Evolutionary conservation across 2,329 filamentous ascomycete species (phyloP).

Genomic region (Aspergillus unguis): DNA sequence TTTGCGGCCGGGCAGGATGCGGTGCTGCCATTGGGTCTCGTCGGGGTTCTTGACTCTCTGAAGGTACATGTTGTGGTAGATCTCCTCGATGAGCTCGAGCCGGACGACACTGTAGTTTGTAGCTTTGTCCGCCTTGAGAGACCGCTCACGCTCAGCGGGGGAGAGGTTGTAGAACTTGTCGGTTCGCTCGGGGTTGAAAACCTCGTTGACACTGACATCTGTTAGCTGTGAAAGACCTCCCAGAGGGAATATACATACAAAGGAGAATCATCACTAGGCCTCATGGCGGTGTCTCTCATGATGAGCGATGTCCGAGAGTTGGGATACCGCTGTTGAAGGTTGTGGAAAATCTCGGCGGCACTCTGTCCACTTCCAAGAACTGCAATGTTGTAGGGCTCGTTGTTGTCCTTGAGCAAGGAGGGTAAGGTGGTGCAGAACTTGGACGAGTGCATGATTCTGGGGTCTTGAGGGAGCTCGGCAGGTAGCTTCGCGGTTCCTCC

Average conservation of each 20-base stretch:
- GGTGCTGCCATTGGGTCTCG: constrained; percentile 74
- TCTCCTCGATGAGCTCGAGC: constrained; percentile 80
- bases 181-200: constrained; percentile 86
- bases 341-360: constrained; percentile 92
- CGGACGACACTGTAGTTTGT: constrained; percentile 96
- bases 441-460: constrained; percentile 81
- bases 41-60: constrained; percentile 71
- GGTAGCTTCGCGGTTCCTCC: constrained; percentile 70
- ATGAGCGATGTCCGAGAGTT: constrained; percentile 74
- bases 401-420: constrained; percentile 37
- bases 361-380: constrained; percentile 89
- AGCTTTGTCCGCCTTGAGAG: constrained; percentile 67
- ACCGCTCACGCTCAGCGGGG: constrained; percentile 57
- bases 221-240: constrained; percentile 1
- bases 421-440: constrained; percentile 62
- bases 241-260: constrained; percentile 61
- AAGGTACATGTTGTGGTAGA: constrained; percentile 85
- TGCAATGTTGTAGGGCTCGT: constrained; percentile 64
- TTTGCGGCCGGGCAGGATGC: constrained; percentile 68
- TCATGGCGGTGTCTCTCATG: constrained; percentile 77
- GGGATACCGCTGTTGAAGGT: constrained; percentile 77
- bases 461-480: constrained; percentile 62
- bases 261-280: constrained; percentile 90
- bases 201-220: constrained; percentile 73
- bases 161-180: constrained; percentile 71